phyloP scores from a whole-genome alignment of 2,329 filamentous ascomycete genomes.

The Pestalotiopsis fici region DNA sequence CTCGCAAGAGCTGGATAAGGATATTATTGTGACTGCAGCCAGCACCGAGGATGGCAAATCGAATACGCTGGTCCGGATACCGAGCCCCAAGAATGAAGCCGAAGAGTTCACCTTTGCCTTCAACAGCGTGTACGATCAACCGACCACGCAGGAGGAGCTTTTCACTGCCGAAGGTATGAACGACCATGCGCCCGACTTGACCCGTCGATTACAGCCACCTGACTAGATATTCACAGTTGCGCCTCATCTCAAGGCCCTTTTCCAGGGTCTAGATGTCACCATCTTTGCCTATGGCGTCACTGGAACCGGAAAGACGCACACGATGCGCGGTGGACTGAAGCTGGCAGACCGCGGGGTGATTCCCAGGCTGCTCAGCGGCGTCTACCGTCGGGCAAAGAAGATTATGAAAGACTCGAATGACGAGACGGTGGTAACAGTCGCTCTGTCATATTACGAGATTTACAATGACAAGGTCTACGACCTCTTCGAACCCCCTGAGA shows the following conservation, averaged over 20 bases:
- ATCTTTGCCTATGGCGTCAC: slow-evolving; percentile 94
- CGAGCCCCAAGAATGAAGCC: slow-evolving; percentile 87
- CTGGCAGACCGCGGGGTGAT: slow-evolving; percentile 87
- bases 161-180: slow-evolving; percentile 83
- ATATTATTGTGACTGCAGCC: slow-evolving; percentile 77
- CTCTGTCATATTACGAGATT: slow-evolving; percentile 92
- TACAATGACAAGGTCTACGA: slow-evolving; percentile 97
- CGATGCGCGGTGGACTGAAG: slow-evolving; percentile 89
- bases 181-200: not conserved
- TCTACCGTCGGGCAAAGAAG: slow-evolving; percentile 85
- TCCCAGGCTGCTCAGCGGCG: slow-evolving; percentile 78
- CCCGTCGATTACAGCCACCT: slow-evolving; percentile 10
- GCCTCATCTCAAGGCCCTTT: slow-evolving; percentile 87
- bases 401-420: slow-evolving; percentile 77
- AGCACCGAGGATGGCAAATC: slow-evolving; percentile 62
- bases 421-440: slow-evolving; percentile 70
- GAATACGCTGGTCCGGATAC: slow-evolving; percentile 78
- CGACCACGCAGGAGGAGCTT: slow-evolving; percentile 79
- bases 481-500: slow-evolving; percentile 84
- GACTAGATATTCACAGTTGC: slow-evolving; percentile 59
- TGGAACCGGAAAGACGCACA: slow-evolving; percentile 93
- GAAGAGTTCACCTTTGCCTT: slow-evolving; percentile 95
- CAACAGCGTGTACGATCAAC: slow-evolving; percentile 85
- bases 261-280: slow-evolving; percentile 84
- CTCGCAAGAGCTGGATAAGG: slow-evolving; percentile 81